Evolutionary conservation across 1,139 yeast species (phyloP).

Genomic region (Geotrichum aggregatum): DNA sequence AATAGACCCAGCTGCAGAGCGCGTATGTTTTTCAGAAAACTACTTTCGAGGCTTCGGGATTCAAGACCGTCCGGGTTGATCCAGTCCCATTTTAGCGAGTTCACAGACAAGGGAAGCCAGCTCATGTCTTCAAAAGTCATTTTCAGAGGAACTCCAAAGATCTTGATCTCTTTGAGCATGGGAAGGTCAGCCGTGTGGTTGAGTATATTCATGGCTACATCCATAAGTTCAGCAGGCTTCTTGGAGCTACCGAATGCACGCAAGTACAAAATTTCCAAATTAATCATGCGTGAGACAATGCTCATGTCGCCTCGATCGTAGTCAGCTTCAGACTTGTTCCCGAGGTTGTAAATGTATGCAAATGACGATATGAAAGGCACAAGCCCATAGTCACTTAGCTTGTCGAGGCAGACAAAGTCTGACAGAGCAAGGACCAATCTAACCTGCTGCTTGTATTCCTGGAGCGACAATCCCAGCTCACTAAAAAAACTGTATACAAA

Average conservation of each 20-base stretch:
- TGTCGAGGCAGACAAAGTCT: slow-evolving; percentile 8
- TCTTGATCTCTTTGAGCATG: not conserved
- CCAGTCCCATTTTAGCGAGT: slow-evolving; percentile 11
- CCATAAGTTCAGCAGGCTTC: not conserved
- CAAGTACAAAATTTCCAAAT: slow-evolving; percentile 1
- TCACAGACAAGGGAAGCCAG: slow-evolving; percentile 1
- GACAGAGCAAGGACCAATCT: slow-evolving; percentile 3
- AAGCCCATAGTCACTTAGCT: slow-evolving; percentile 4
- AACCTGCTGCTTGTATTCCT: not conserved
- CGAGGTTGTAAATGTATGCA: slow-evolving; percentile 6
- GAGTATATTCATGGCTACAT: not conserved
- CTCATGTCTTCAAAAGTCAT: slow-evolving; percentile 1
- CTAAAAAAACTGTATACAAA: slow-evolving; percentile 6
- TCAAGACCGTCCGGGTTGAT: not conserved
- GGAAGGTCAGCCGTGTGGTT: not conserved
- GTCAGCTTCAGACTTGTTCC: not conserved
- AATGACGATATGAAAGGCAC: slow-evolving; percentile 4
- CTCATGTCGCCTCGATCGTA: slow-evolving; percentile 5
- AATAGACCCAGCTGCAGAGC: not conserved
- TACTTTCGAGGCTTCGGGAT: not conserved
- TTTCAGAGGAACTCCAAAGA: slow-evolving; percentile 1
- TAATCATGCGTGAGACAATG: not conserved
- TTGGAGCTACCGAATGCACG: slow-evolving; percentile 1
- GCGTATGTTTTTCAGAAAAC: not conserved
- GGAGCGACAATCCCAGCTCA: slow-evolving; percentile 2